A percentile compares a stretch with the other conserved stretches of the same genome.
These are phyloP conservation scores for Magnusiomyces paraingens DNA, from an alignment of 1,139 yeast genomes.

Conservation along the genomic window DNA sequence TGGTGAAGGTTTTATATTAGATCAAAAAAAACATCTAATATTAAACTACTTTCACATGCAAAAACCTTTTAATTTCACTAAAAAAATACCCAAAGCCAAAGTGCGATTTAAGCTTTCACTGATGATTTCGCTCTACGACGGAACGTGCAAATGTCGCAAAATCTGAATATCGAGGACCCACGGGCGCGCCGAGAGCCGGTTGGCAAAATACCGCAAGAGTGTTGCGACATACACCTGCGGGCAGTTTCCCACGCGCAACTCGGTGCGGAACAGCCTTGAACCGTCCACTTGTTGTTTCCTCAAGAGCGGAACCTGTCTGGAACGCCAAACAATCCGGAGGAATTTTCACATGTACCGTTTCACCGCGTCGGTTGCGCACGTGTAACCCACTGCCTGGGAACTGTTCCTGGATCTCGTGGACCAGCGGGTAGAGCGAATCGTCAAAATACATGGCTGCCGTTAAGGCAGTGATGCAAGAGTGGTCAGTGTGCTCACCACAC, in stretches of 20 bases:
- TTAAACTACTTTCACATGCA: too few species aligned
- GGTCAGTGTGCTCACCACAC: constrained; percentile 66
- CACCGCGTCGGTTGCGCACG: constrained; percentile 44
- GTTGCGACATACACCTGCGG: constrained; percentile 42
- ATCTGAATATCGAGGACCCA: constrained; percentile 38
- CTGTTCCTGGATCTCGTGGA: constrained; percentile 11
- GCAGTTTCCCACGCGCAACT: constrained; percentile 39
- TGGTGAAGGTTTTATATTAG: too few species aligned
- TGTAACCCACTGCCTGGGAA: constrained; percentile 52
- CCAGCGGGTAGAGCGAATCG: constrained; percentile 26
- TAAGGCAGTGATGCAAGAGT: constrained; percentile 55
- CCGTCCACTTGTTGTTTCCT: constrained; percentile 44
- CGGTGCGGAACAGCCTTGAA: constrained; percentile 60
- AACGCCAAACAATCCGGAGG: constrained; percentile 54
- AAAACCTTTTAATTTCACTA: too few species aligned
- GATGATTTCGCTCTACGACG: constrained; percentile 24
- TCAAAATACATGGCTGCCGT: constrained; percentile 52
- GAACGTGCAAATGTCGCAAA: constrained; percentile 45
- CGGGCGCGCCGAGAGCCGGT: constrained; percentile 48
- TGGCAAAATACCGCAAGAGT: constrained; percentile 63
- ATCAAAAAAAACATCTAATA: too few species aligned
- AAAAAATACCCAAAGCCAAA: too few species aligned
- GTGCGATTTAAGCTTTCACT: background rate
- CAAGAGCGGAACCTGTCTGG: constrained; percentile 59
- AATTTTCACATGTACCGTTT: constrained; percentile 46